Base-by-base conservation (phyloP, 805 yeast species). In the Yarrowia osloensis region DNA sequence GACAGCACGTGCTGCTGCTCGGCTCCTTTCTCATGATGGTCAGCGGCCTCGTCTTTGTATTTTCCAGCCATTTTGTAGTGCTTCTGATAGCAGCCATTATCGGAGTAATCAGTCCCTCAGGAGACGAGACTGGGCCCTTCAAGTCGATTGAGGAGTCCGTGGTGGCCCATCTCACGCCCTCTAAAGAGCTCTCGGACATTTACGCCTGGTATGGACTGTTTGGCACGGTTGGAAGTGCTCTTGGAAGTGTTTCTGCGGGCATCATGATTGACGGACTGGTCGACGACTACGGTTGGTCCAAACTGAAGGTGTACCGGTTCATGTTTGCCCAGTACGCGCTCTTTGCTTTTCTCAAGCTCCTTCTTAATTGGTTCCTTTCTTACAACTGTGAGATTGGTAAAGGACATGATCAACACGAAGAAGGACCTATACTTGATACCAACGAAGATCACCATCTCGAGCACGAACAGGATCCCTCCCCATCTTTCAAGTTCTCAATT, bases 41-140 rank as follows among this genome's bases (percentile, higher is more conserved):
- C 8, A 82, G 87, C 0, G 86, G 84, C 0, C 31, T 80, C 3
- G 73, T 77, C 0, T 81, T 84, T 69, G 76, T 75, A 3, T 63
- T 76, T 22, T 68, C 77, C 9, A 74, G 76, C 17, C 78, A 78
- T 69, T 77, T 73, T 63, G 72, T 71, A 40, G 19, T 80, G 0
- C 72, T 85, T 55, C 74, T 80, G 44, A 57, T 75, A 0, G 77
- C 81, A 1, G 79, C 84, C 1, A 73, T 81, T 19, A 47, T 82
- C 11, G 88, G 88, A 2, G 81, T 84, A 17, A 77, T 85, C 26
- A 83, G 87, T 1, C 86, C 87, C 3, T 77, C 82, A 17, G 88
- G 88, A 2, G 82, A 82, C 6, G 88, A 85, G 68, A 85, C 83
- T 26, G 87, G 88, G 0, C 86, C 88, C 0, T 85, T 84, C 73